Conservation (phyloP, 495 filamentous ascomycete species). For the Aspergillus steynii region DNA sequence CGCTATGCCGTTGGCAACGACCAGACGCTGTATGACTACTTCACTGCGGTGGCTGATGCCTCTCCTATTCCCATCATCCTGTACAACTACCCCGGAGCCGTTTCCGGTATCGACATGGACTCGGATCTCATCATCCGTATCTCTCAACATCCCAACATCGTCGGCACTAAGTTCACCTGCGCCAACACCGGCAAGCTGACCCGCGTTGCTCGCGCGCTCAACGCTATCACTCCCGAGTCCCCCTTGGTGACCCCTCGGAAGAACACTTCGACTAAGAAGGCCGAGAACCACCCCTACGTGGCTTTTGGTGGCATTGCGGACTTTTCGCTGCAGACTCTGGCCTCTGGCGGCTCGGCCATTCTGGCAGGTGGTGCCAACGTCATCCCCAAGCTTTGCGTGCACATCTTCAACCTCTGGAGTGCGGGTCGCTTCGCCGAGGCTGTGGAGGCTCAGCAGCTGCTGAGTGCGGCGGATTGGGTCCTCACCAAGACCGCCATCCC, state of each 20-base stretch:
- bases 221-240: conserved; percentile 64
- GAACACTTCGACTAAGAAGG: conserved; percentile 32
- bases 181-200: conserved; percentile 88
- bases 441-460: conserved; percentile 66
- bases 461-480: conserved; percentile 81
- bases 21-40: conserved; percentile 74
- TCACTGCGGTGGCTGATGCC: conserved; percentile 69
- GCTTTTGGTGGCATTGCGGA: conserved; percentile 88
- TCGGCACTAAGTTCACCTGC: conserved; percentile 90
- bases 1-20: conserved; percentile 72
- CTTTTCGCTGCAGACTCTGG: conserved; percentile 80
- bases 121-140: conserved; percentile 82
- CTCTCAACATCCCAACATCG: conserved; percentile 78
- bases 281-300: conserved; percentile 65
- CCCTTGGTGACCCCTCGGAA: conserved; percentile 36
- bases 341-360: conserved; percentile 78
- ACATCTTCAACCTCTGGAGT: conserved; percentile 77
- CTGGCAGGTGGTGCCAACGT: conserved; percentile 89
- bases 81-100: conserved; percentile 90
- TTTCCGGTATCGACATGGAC: conserved; percentile 91
- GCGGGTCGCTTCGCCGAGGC: conserved; percentile 74
- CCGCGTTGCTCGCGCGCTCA: conserved; percentile 72
- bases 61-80: conserved; percentile 78
- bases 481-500: conserved; percentile 84
- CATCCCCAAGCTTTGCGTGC: conserved; percentile 76